Conservation (phyloP, 176 grass and related monocot species). For the Aegilops tauschii region DNA sequence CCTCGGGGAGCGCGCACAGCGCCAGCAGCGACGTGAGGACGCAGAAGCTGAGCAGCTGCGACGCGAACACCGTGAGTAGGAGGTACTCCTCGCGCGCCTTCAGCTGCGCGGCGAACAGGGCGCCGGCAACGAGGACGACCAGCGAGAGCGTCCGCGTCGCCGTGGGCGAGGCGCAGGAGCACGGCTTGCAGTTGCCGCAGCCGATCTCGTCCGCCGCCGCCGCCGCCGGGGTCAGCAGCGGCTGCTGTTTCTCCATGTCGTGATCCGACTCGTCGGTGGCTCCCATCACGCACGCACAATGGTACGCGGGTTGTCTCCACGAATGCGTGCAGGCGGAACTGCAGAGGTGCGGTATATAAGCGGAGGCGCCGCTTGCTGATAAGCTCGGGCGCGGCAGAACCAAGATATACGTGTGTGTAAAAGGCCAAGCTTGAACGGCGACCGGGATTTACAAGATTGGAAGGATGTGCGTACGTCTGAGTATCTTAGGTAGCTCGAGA, state of each 20-base stretch:
- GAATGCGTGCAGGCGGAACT: not conserved
- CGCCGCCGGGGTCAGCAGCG: not conserved
- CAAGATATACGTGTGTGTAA: not conserved
- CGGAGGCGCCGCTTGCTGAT: not conserved
- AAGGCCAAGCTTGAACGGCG: not conserved
- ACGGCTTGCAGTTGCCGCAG: not conserved
- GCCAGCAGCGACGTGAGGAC: conserved; percentile 41
- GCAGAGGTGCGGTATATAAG: not conserved
- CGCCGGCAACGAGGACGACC: conserved; percentile 32
- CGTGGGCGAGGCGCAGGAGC: conserved; percentile 28
- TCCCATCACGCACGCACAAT: conserved; percentile 3
- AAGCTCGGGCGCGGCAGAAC: not conserved
- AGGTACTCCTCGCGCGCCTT: conserved; percentile 43
- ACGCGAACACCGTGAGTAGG: conserved; percentile 41
- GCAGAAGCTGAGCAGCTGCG: conserved; percentile 41
- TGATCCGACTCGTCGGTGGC: not conserved
- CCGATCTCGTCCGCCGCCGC: not conserved
- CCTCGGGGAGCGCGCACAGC: conserved; percentile 43
- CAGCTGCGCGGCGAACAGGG: conserved; percentile 39
- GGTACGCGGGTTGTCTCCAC: not conserved
- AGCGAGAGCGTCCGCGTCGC: conserved; percentile 43
- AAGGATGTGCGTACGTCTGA: conserved; percentile 5
- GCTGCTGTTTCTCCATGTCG: conserved; percentile 53
- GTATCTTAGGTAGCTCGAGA: conserved; percentile 26
- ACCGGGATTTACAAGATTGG: conserved; percentile 30